Conservation (phyloP, 495 filamentous ascomycete genomes). For the Entonaema liquescens region DNA sequence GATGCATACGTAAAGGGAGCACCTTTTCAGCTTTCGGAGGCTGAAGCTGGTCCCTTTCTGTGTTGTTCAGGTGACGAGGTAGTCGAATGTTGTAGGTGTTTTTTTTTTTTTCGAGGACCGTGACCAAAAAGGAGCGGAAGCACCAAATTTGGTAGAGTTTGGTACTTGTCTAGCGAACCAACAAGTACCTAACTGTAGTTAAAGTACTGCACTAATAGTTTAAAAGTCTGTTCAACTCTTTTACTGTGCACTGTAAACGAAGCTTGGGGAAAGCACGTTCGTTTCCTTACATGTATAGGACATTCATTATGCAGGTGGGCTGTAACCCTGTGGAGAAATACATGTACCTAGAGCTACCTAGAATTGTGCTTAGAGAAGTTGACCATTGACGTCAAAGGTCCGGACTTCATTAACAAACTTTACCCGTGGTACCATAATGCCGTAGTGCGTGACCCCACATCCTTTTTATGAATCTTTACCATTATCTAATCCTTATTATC, state of each 20-base stretch:
- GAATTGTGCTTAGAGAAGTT: neutral
- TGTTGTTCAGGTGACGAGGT: conserved; percentile 32
- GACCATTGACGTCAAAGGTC: conserved; percentile 28
- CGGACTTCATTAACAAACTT: neutral
- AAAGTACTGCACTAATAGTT: neutral
- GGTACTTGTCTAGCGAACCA: neutral
- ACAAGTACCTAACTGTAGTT: neutral
- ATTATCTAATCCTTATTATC: too few species aligned
- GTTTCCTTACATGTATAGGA: neutral
- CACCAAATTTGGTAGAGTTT: neutral
- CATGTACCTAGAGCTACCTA: conserved; percentile 1
- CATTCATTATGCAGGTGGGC: conserved; percentile 25
- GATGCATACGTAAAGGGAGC: neutral
- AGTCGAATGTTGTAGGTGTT: conserved; percentile 21
- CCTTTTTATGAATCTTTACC: too few species aligned
- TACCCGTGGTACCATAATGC: neutral
- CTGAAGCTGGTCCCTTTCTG: conserved; percentile 16
- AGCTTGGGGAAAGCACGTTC: conserved; percentile 6
- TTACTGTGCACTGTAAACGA: neutral
- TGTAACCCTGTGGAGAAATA: conserved; percentile 33
- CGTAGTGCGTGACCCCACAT: too few species aligned
- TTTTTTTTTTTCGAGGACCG: conserved; percentile 7
- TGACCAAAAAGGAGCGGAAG: conserved; percentile 12
- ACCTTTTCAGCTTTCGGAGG: conserved; percentile 14
- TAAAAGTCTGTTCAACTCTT: neutral